phyloP scores from a whole-genome alignment of 176 grass and related monocot species.

The Neostapfia colusana region DNA sequence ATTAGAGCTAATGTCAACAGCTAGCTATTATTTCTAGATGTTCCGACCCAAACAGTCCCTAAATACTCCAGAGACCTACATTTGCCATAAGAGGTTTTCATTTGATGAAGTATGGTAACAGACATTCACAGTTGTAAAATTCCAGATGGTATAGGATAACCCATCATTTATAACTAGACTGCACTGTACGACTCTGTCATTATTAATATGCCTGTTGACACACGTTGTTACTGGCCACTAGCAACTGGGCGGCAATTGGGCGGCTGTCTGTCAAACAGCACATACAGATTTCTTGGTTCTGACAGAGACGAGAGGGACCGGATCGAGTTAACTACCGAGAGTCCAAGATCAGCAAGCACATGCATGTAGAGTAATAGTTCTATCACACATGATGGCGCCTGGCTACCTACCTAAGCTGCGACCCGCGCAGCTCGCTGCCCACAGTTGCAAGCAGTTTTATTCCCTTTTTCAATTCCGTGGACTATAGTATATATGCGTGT shows the following conservation, averaged over 20 bases:
- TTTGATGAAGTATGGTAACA: background rate
- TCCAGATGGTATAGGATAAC: too few species aligned
- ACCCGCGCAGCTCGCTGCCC: background rate
- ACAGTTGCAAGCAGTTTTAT: slow-evolving; percentile 11
- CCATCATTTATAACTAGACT: background rate
- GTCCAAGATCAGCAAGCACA: background rate
- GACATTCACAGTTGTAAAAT: too few species aligned
- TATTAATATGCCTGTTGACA: background rate
- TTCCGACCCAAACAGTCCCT: too few species aligned
- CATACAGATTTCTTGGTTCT: slow-evolving; percentile 1
- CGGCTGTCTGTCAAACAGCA: slow-evolving; percentile 23
- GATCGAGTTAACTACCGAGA: slow-evolving; percentile 17
- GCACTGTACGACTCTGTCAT: background rate
- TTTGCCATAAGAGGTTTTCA: background rate
- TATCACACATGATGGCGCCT: slow-evolving; percentile 1
- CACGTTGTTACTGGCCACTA: slow-evolving; percentile 31
- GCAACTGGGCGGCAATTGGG: slow-evolving; percentile 35
- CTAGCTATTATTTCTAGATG: too few species aligned
- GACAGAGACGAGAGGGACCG: slow-evolving; percentile 26
- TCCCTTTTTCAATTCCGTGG: background rate
- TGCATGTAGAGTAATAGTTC: background rate
- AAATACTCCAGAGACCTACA: background rate
- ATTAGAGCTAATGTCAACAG: too few species aligned
- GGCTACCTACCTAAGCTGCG: background rate
- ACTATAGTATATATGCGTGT: too few species aligned